A percentile compares a stretch with the other conserved stretches of the same genome.
phyloP scores from a whole-genome alignment of 371 early-diverging fungal genomes.

The Nematocida ausubeli region DNA sequence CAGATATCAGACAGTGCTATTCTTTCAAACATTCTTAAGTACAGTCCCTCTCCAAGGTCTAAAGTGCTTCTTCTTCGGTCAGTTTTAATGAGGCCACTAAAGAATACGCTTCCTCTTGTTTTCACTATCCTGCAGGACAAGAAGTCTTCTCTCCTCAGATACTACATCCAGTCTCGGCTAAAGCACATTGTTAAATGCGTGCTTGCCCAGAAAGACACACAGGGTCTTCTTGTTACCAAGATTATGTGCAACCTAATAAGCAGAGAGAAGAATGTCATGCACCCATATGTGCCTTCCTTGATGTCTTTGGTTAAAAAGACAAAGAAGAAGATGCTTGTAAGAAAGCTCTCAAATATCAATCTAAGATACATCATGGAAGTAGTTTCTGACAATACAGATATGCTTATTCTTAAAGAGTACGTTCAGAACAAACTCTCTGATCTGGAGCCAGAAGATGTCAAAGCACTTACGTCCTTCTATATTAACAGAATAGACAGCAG shows the following conservation, averaged over 20 bases:
- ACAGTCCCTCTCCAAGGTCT: background rate
- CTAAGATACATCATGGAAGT: background rate
- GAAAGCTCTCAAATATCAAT: background rate
- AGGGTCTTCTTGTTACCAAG: background rate
- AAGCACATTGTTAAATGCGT: background rate
- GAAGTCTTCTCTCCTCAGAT: constrained; percentile 23
- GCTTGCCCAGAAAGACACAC: background rate
- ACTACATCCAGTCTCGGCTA: constrained; percentile 14
- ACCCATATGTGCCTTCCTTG: constrained; percentile 15
- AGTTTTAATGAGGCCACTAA: background rate
- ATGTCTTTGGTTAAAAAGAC: constrained; percentile 28
- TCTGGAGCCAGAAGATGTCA: background rate
- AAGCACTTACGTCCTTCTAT: constrained; percentile 1
- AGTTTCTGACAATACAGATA: constrained; percentile 1
- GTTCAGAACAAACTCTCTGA: background rate
- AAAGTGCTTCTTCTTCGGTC: constrained; percentile 3
- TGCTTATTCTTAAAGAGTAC: constrained; percentile 35
- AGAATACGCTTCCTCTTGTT: background rate
- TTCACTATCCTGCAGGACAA: constrained; percentile 31
- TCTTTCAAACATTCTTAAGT: background rate
- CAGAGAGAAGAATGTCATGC: constrained; percentile 43
- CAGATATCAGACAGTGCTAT: background rate
- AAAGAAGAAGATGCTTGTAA: constrained; percentile 5
- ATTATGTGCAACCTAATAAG: constrained; percentile 20
- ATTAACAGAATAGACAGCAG: background rate